Evolutionary conservation across 129 eudicot genomes (phyloP), one percentile per base, ranked within the genome.

Genomic region (Flaveria brownii): DNA sequence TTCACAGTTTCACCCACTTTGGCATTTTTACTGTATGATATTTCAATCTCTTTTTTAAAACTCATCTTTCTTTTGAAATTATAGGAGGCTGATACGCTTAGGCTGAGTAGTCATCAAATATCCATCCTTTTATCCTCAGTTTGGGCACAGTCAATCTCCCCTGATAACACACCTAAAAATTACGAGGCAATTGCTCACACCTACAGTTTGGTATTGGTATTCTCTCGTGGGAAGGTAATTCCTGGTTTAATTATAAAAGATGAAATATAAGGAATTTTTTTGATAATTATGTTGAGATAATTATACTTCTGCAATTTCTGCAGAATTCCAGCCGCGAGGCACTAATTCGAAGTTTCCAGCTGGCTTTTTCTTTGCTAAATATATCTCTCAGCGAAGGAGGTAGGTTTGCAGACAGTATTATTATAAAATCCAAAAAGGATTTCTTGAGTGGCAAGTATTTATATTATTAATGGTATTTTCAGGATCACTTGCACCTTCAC

Each of bases 141-240:
- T 33, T 92, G 96, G 92, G 82, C 90, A 9, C 96, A 92, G 68
- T 82, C 97, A 41, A 84, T 87, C 73, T 89, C 88, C 41, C 83
- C 87, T 67, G 86, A 77, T 68, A 92, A 92, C 73, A 82, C 81
- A 51, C 96, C 96, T 84, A 89, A 85, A 82, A 92, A 87, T 81
- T 92, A 80, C 77, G 96, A 87, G 72, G 97, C 97, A 83, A 87
- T 92, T 77, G 85, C 91, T 67, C 93, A 92, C 76, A 92, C 97
- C 61, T 92, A 84, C 84, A 84, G 97, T 70, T 71, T 92, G 84
- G 93, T 92, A 74, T 56, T 89, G 66, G 54, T 86, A 54, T 86
- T 82, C 71, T 82, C 89, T 69, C 64, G 85, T 15, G 78, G 80
- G 81, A 86, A 86, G 84, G 89, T 86, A 82, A 67, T 61, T 54